Evolutionary conservation across 1,284 basidiomycete genomes (phyloP).

Genomic region (Tilletia walkeri): DNA sequence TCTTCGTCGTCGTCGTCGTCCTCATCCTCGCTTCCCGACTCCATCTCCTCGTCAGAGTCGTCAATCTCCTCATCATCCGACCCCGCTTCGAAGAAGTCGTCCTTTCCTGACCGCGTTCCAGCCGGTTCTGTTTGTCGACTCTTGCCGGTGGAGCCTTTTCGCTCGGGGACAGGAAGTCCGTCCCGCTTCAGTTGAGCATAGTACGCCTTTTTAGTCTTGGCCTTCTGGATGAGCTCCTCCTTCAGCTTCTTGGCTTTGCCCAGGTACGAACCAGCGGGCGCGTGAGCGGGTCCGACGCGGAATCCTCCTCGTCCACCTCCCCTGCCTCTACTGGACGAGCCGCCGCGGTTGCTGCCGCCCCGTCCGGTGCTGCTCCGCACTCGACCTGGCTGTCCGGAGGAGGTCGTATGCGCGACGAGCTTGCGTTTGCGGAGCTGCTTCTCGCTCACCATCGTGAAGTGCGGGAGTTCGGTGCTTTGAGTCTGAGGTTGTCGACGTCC

Average conservation of each 20-base stretch:
- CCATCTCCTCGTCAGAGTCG: background rate
- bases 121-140: conserved; percentile 6
- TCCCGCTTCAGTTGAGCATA: conserved; percentile 59
- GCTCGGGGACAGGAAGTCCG: conserved; percentile 25
- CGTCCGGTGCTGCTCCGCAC: background rate
- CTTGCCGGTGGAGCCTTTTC: background rate
- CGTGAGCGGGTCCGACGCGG: conserved; percentile 47
- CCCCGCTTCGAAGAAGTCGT: background rate
- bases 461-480: no score
- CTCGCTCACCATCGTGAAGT: background rate
- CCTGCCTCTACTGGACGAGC: background rate
- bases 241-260: conserved; percentile 61
- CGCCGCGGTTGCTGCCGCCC: no score
- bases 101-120: background rate
- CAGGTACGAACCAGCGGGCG: conserved; percentile 51
- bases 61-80: background rate
- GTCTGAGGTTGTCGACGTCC: no score
- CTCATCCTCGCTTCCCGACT: background rate
- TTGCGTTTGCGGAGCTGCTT: conserved; percentile 14
- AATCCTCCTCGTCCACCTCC: conserved; percentile 39
- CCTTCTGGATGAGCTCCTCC: conserved; percentile 60
- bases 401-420: conserved; percentile 3
- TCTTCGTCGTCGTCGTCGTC: conserved; percentile 8
- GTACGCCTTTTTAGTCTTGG: conserved; percentile 61
- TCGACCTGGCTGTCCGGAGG: background rate